Percentiles rank a stretch among this genome's conserved stretches.
Evolutionary conservation across 805 yeast species (phyloP).

Genomic region (Starmerella powellii): DNA sequence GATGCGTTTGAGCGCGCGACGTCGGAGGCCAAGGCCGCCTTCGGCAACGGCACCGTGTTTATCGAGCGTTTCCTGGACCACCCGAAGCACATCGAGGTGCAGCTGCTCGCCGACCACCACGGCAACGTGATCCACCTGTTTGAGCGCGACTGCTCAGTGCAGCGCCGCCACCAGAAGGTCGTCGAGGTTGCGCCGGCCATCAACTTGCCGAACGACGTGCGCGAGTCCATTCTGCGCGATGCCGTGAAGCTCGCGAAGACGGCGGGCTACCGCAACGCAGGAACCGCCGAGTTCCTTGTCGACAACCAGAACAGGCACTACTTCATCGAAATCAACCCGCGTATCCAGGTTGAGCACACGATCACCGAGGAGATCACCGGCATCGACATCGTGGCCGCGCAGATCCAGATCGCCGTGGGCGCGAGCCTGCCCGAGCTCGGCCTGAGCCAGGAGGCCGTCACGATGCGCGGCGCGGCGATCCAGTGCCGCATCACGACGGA

Average conservation of each 20-base stretch:
- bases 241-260: constrained; percentile 84
- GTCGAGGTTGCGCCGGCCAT: constrained; percentile 98
- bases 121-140: constrained; percentile 93
- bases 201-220: constrained; percentile 65
- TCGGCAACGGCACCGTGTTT: constrained; percentile 97
- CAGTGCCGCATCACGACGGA: constrained; percentile 99
- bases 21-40: constrained; percentile 89
- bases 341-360: constrained; percentile 97
- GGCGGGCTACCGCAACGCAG: constrained; percentile 91
- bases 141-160: constrained; percentile 99
- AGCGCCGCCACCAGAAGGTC: constrained; percentile 97
- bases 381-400: constrained; percentile 94
- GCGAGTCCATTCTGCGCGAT: constrained; percentile 87
- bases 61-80: constrained; percentile 88
- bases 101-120: constrained; percentile 79
- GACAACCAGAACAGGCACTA: constrained; percentile 90
- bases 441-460: constrained; percentile 82
- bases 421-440: constrained; percentile 88
- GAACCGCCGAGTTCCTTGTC: constrained; percentile 95
- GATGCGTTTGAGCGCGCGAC: constrained; percentile 91
- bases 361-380: constrained; percentile 98
- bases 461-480: constrained; percentile 94
- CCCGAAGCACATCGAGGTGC: constrained; percentile 98
- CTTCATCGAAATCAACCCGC: constrained; percentile 95
- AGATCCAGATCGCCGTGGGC: constrained; percentile 97